These are phyloP conservation scores for Serendipita sp. DNA, from an alignment of 768 basidiomycete species.

Conservation along the genomic window DNA sequence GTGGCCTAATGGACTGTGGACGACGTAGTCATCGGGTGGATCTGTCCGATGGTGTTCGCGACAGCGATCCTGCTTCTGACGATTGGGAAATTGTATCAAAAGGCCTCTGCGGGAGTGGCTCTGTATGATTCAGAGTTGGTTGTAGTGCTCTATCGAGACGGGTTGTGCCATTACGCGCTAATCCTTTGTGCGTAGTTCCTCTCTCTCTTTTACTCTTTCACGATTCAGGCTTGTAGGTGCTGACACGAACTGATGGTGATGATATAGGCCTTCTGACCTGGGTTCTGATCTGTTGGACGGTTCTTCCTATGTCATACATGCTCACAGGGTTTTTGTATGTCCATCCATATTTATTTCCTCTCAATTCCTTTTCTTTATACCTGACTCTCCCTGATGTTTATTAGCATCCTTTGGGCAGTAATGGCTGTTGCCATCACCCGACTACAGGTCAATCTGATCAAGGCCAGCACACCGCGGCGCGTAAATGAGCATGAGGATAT, in stretches of 20 bases:
- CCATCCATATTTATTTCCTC: too few species aligned
- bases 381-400: background rate
- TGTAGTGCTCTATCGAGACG: conserved; percentile 3
- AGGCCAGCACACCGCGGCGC: background rate
- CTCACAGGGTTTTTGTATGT: background rate
- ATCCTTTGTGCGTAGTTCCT: too few species aligned
- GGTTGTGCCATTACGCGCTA: background rate
- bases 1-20: too few species aligned
- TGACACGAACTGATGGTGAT: too few species aligned
- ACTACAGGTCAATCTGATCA: background rate
- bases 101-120: background rate
- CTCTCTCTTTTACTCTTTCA: too few species aligned
- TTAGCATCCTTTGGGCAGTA: background rate
- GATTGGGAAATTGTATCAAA: conserved; percentile 1
- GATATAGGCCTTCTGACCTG: background rate
- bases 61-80: background rate
- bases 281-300: background rate
- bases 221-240: background rate
- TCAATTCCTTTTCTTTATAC: too few species aligned
- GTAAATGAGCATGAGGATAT: too few species aligned
- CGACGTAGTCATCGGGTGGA: background rate
- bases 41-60: background rate
- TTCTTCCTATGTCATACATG: background rate
- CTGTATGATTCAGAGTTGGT: background rate
- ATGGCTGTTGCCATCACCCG: background rate